Conservation (phyloP, 2,329 filamentous ascomycete genomes). For the Westerdykella sp. region DNA sequence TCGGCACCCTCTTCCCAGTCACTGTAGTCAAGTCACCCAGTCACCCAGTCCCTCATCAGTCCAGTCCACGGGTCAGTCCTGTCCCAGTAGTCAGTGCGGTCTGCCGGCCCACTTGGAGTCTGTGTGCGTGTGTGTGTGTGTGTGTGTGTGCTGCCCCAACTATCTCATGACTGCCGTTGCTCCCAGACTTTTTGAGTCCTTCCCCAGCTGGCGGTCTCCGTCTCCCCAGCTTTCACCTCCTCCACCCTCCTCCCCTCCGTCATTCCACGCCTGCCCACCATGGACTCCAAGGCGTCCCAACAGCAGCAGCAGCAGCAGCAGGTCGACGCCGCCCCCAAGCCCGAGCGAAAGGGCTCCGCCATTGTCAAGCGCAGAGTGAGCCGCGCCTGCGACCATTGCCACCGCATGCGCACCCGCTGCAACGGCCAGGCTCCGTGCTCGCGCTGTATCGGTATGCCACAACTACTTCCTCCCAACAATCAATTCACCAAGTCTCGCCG, state of each 20-base stretch:
- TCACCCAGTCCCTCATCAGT: background rate
- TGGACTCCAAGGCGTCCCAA: background rate
- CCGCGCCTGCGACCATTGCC: slow-evolving; percentile 91
- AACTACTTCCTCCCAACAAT: no score
- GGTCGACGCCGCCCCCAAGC: slow-evolving; percentile 9
- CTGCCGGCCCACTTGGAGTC: slow-evolving; percentile 23
- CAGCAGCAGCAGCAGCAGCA: background rate
- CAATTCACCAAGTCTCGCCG: background rate
- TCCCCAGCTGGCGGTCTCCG: slow-evolving; percentile 10
- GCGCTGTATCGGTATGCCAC: slow-evolving; percentile 72
- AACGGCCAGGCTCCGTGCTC: slow-evolving; percentile 87
- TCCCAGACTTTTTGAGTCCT: slow-evolving; percentile 11
- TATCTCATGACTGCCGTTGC: slow-evolving; percentile 32
- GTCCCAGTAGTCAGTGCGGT: slow-evolving; percentile 1
- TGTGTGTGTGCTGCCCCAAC: slow-evolving; percentile 23
- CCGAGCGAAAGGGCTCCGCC: slow-evolving; percentile 42
- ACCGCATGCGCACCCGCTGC: slow-evolving; percentile 89
- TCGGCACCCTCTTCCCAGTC: slow-evolving; percentile 17
- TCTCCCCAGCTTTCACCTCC: background rate
- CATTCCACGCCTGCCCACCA: background rate
- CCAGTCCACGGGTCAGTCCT: no score
- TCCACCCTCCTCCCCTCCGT: background rate
- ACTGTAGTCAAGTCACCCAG: background rate
- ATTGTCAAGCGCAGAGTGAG: slow-evolving; percentile 81
- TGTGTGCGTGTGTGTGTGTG: no score